Evolutionary conservation across 1,139 yeast species (phyloP).

Genomic region (Candida smagusa): DNA sequence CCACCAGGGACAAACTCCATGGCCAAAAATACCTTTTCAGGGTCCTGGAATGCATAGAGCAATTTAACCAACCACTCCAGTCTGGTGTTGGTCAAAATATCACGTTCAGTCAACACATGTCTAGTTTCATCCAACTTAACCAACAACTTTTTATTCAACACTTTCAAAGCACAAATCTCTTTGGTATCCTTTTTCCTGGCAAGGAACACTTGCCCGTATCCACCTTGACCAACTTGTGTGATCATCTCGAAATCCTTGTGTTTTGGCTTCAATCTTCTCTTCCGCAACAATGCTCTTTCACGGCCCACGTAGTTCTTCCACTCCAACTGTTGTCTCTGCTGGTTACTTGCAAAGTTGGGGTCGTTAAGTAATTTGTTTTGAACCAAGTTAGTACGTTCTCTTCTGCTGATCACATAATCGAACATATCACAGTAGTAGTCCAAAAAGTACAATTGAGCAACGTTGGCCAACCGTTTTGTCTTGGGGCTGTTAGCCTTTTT

Average conservation of each 20-base stretch:
- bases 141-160: conserved; percentile 80
- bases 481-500: conserved; percentile 67
- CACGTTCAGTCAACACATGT: conserved; percentile 94
- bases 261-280: conserved; percentile 86
- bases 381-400: conserved; percentile 72
- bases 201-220: conserved; percentile 94
- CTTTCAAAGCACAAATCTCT: conserved; percentile 94
- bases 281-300: conserved; percentile 81
- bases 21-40: conserved; percentile 85
- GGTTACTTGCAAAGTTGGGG: conserved; percentile 33
- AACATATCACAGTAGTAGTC: conserved; percentile 96
- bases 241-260: conserved; percentile 94
- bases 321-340: conserved; percentile 57
- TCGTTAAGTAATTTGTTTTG: conserved; percentile 51
- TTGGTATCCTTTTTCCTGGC: conserved; percentile 93
- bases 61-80: conserved; percentile 95
- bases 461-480: conserved; percentile 83
- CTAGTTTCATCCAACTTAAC: conserved; percentile 92
- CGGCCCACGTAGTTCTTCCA: conserved; percentile 82
- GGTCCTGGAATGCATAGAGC: conserved; percentile 92
- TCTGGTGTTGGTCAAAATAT: conserved; percentile 89
- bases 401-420: conserved; percentile 84
- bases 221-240: conserved; percentile 99
- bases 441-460: conserved; percentile 76
- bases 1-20: conserved; percentile 99